Base-by-base conservation (phyloP, 331 rosid species). In the Quercus tomentella region DNA sequence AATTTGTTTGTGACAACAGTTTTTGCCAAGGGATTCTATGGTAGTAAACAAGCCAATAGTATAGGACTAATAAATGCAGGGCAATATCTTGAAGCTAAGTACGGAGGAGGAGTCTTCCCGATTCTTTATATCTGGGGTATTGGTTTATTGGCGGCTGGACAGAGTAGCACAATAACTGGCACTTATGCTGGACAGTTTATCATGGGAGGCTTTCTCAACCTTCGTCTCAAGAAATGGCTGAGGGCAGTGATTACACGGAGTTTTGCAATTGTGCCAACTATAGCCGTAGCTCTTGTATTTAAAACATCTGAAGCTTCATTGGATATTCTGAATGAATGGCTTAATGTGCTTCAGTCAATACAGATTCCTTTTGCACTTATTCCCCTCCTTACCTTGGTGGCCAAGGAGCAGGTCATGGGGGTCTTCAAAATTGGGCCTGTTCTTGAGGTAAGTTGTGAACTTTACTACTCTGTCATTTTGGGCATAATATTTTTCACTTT, bases 121-220 rank as follows among this genome's bases (percentile, higher is more conserved):
- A 91, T 93, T 84, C 96, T 91, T 75, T 93, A 93, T 83, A 93
- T 93, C 66, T 93, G 97, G 97, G 97, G 94, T 72, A 82, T 93
- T 72, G 97, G 97, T 75, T 86, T 93, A 80, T 85, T 93, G 88
- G 97, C 97, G 0, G 97, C 97, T 23, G 97, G 96, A 70, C 97
- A 93, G 85, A 93, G 97, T 83, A 93, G 97, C 82, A 93, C 97
- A 25, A 89, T 93, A 52, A 93, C 97, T 33, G 97, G 97, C 62
- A 93, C 97, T 12, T 93, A 91, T 79, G 97, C 97, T 73, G 97
- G 97, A 71, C 97, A 93, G 82, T 93, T 93, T 84, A 93, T 93
- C 75, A 93, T 93, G 97, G 97, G 96, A n/a, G 97, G 97, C 55
- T 93, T 93, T 86, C 97, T 93, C 69, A 84, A 93, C 88, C 97